phyloP scores from a whole-genome alignment of 2,329 filamentous ascomycete species.

The Calonectria pteridis region DNA sequence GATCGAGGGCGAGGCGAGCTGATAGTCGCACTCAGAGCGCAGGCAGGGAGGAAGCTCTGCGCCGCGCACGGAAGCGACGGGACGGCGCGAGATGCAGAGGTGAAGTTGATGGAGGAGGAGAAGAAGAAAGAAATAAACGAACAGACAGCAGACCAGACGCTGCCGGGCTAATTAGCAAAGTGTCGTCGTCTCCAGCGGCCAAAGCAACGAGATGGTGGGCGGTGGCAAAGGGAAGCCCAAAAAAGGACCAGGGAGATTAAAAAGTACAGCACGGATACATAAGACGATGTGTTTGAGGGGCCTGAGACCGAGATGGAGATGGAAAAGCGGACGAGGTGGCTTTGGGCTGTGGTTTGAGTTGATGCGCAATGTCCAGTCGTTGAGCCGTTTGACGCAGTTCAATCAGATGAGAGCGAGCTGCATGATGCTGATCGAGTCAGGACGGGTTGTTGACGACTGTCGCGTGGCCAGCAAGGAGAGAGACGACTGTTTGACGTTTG shows the following conservation, averaged over 20 bases:
- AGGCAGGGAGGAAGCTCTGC: background rate
- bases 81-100: background rate
- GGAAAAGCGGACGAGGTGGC: background rate
- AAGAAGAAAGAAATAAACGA: background rate
- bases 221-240: constrained; percentile 7
- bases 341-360: constrained; percentile 14
- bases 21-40: background rate
- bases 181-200: background rate
- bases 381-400: constrained; percentile 7
- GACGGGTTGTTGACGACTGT: background rate
- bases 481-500: background rate
- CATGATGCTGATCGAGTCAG: constrained; percentile 9
- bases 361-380: constrained; percentile 6
- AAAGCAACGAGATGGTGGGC: constrained; percentile 1
- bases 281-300: background rate
- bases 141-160: background rate
- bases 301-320: background rate
- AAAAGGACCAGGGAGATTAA: constrained; percentile 6
- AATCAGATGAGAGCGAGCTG: background rate
- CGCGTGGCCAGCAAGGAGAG: background rate
- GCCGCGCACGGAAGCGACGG: constrained; percentile 3
- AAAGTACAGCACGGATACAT: constrained; percentile 1
- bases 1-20: background rate
- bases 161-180: constrained; percentile 2
- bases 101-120: background rate